These are phyloP conservation scores for Claviceps arundinis DNA, from an alignment of 2,329 filamentous ascomycete genomes.

Conservation along the genomic window DNA sequence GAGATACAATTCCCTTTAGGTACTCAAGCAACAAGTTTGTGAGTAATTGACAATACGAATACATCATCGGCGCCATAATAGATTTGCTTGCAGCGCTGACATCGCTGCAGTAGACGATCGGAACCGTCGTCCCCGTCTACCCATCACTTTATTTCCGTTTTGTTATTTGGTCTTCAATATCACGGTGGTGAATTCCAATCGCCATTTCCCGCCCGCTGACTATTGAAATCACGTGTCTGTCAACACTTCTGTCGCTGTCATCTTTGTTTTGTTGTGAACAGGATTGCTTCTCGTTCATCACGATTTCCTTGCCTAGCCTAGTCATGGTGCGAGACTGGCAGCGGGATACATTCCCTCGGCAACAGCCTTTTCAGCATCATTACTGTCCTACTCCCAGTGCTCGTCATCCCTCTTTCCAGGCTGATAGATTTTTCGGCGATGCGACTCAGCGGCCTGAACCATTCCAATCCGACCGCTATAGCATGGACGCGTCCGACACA, in stretches of 20 bases:
- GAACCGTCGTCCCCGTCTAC: not conserved
- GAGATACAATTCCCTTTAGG: not conserved
- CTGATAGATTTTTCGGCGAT: constrained; percentile 18
- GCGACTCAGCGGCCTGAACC: constrained; percentile 17
- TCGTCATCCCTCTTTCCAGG: constrained; percentile 18
- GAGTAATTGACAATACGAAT: not conserved
- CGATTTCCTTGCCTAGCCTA: not conserved
- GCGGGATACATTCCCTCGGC: constrained; percentile 25
- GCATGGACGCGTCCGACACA: constrained; percentile 17
- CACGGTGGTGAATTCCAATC: not conserved
- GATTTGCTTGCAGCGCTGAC: not conserved
- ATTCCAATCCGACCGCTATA: constrained; percentile 18
- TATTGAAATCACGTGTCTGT: not conserved
- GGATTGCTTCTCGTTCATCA: not conserved
- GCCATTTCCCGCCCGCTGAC: not conserved
- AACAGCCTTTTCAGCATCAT: constrained; percentile 15
- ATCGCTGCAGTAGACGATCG: not conserved
- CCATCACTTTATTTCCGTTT: not conserved
- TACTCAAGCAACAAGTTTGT: not conserved
- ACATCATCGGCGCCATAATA: too few species aligned
- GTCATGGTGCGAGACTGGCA: constrained; percentile 29
- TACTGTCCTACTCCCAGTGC: constrained; percentile 9
- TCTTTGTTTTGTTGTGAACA: not conserved
- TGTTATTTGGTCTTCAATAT: not conserved
- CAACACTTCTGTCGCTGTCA: not conserved